Evolutionary conservation across 208 protist genomes (phyloP), one percentile per base, ranked within the genome.

Genomic region (Trypanosomatidae sp.): DNA sequence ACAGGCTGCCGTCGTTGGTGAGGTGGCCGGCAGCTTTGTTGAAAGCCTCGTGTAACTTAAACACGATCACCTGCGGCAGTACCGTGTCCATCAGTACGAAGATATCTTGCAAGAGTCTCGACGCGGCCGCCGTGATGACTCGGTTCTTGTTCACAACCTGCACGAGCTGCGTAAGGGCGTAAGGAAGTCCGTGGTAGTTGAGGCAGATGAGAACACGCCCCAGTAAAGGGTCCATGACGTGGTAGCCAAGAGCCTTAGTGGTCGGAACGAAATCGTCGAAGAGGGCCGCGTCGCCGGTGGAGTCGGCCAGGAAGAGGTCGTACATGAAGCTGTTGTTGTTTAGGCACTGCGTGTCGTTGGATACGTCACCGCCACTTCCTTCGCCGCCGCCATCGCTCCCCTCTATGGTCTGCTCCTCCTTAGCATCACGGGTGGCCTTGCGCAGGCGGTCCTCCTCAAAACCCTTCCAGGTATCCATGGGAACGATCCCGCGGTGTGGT

Each of bases 11-110:
- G 53, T 89, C 76, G 47, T 81, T 77, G 8, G 85, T 78, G 15
- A 95, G 78, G 15, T 82, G 82, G 33, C 92, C 93, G 28, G 95
- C 86, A 6, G 86, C 87, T 25, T 74, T 69, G 80, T 93, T 97
- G 55, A 95, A 86, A 19, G 85, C 78, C 71, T 88, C 90, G 82
- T 97, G 91, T 62, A 97, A 71, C 39, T 82, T 67, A 68, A 82
- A 79, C 13, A 93, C 91, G n/a, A 88, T 91, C 55, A 73, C 77
- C 73, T 84, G 81, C 36, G 93, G 89, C 68, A 97, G 84, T 50
- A 95, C 81, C 0, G 89, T 97, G 75, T 97, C 93, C 90, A 95
- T 95, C 22, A 97, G 83, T 62, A 94, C 85, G 36, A 94, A 86
- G 7, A 97, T 41, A 71, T 95, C 86, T 71, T 97, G 93, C 62